These are phyloP conservation scores for Tulasnella sp. DNA, from an alignment of 768 basidiomycete genomes.

Conservation along the genomic window DNA sequence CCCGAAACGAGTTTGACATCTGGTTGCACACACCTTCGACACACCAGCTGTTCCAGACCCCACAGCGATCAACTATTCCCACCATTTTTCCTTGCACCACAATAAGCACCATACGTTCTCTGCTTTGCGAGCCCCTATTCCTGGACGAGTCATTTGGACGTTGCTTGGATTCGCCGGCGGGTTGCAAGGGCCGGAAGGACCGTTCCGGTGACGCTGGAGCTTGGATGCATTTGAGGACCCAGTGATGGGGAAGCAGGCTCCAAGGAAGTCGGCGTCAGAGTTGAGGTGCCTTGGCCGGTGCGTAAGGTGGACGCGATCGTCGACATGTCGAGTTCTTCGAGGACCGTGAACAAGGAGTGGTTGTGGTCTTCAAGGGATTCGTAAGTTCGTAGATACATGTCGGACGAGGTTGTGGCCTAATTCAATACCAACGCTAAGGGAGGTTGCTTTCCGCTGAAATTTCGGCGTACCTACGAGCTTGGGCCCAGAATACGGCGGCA, in stretches of 20 bases:
- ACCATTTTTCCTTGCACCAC: conserved; percentile 96
- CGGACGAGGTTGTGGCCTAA: conserved; percentile 86
- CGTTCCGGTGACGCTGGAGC: not conserved
- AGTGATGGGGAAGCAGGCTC: conserved; percentile 56
- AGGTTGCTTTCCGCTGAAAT: not conserved
- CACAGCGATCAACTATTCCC: conserved; percentile 88
- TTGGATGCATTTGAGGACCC: conserved; percentile 40
- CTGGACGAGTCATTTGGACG: conserved; percentile 46
- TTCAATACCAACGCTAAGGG: not conserved
- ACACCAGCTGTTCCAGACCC: conserved; percentile 70
- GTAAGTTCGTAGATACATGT: conserved; percentile 86
- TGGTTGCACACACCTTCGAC: conserved; percentile 63
- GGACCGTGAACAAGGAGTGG: conserved; percentile 71
- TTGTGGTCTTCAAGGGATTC: conserved; percentile 70
- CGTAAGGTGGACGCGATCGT: conserved; percentile 51
- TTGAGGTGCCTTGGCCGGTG: conserved; percentile 31
- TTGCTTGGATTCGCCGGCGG: conserved; percentile 38
- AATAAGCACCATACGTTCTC: conserved; percentile 92
- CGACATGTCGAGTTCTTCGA: conserved; percentile 76
- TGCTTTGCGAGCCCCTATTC: conserved; percentile 71
- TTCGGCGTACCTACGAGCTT: conserved; percentile 64
- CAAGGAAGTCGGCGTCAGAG: conserved; percentile 40
- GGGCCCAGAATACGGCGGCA: conserved; percentile 83
- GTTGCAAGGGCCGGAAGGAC: conserved; percentile 44
- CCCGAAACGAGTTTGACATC: not conserved